Base-by-base conservation (phyloP, 2,329 filamentous ascomycete species). In the Arthrinium phaeospermum region DNA sequence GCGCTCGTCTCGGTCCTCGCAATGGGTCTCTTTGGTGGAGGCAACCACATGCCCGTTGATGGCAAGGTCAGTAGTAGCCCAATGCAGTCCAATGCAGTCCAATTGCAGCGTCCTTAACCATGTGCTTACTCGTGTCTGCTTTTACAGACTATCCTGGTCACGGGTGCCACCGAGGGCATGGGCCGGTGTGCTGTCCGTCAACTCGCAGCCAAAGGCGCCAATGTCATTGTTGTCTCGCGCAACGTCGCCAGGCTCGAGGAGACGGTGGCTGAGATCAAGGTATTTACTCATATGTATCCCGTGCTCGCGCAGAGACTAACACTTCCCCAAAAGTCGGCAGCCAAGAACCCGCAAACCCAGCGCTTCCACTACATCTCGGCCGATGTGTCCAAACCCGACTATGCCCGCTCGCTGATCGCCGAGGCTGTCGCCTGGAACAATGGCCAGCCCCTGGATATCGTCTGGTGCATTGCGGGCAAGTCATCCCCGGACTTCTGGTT, bases 81-180 rank as follows among this genome's bases (percentile, higher is more conserved):
- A 14, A 14, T 4, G 34, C 57, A 13, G 19, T 64, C 19, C 34
- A 14, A 14, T 4, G 34, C 57, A 13, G 19, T 64, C n/a, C 57
- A 8, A n/a, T 41, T 41, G 30, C 30, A 19, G 12, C 13, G 34
- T 10, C 8, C 13, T n/a, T 12, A 12, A 41, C 10, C 10, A 16
- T 46, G 41, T n/a, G 24, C 67, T 68, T 24, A 68, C 67, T 46
- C 93, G 4, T 80, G 97, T 64, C 83, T 87, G 72, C 87, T 90
- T 70, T 24, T 57, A 51, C 24, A 64, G 57, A 64, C 57, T 22
- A 64, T 64, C 57, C n/a, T 64, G 22, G 34, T 68, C 14, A 68
- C 96, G 0, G 96, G 96, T 67, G 95, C 92, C 44, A 98, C 96
- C 0, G 94, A 98, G 80, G 96, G 96, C 72, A 94, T 98, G 93